phyloP scores from a whole-genome alignment of 257 asterid species.

The Osmanthus fragrans region DNA sequence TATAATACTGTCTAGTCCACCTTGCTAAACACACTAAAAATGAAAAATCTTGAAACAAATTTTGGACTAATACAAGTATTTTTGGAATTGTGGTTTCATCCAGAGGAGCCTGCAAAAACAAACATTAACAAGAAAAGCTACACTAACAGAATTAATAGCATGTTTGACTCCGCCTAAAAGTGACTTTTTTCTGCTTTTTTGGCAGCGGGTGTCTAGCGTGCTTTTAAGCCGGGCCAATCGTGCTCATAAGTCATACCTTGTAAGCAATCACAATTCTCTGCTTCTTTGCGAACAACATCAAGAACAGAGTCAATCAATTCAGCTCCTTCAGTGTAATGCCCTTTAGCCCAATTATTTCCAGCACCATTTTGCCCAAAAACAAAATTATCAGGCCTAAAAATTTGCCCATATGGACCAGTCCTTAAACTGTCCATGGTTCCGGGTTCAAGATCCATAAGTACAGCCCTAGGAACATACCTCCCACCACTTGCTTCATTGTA shows the following conservation, averaged over 20 bases:
- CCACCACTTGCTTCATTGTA: conserved; percentile 80
- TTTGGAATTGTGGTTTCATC: too few relatives aligned
- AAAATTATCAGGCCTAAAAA: conserved; percentile 68
- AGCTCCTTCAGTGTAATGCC: conserved; percentile 79
- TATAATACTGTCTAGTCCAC: too few relatives aligned
- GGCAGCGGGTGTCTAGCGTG: not conserved
- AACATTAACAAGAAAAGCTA: not conserved
- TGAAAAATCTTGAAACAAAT: not conserved
- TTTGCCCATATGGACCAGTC: conserved; percentile 64
- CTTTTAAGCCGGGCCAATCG: not conserved
- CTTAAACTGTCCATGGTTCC: conserved; percentile 74
- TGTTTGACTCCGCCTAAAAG: too few relatives aligned
- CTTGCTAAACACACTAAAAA: not conserved
- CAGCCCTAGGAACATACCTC: conserved; percentile 69
- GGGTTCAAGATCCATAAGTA: conserved; percentile 71
- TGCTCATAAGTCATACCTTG: conserved; percentile 62
- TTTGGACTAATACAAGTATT: too few relatives aligned
- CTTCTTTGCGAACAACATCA: conserved; percentile 77
- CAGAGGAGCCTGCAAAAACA: too few relatives aligned
- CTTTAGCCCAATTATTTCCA: conserved; percentile 80
- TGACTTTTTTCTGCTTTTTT: too few relatives aligned
- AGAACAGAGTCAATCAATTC: conserved; percentile 71
- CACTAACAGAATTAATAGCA: not conserved
- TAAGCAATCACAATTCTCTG: conserved; percentile 69
- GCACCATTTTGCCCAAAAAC: conserved; percentile 76